Conservation (phyloP, 257 asterid genomes). For the Rubia yunnanensis region DNA sequence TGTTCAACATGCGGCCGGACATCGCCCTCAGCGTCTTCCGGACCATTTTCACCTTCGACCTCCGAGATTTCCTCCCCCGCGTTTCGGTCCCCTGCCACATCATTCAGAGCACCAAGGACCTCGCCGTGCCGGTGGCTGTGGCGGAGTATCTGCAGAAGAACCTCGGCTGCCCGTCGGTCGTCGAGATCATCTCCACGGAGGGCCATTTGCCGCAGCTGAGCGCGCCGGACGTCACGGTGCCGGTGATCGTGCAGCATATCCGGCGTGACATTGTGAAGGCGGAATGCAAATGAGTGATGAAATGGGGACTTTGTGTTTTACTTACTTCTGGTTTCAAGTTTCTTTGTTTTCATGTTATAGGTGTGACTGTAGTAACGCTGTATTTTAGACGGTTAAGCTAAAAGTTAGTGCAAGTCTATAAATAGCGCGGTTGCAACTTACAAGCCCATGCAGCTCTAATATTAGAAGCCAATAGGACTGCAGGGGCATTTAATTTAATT, state of each 20-base stretch:
- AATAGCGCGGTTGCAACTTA: neutral
- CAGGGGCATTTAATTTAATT: too few relatives aligned
- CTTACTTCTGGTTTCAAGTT: neutral
- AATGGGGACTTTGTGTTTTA: neutral
- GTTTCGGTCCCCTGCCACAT: slow-evolving; percentile 71
- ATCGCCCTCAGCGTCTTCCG: slow-evolving; percentile 55
- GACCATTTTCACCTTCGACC: slow-evolving; percentile 42
- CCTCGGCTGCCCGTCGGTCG: slow-evolving; percentile 50
- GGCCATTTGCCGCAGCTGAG: slow-evolving; percentile 80
- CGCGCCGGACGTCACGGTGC: slow-evolving; percentile 47
- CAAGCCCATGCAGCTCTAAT: neutral
- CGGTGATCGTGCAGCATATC: slow-evolving; percentile 58
- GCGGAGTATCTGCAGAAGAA: slow-evolving; percentile 69
- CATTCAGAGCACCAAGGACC: slow-evolving; percentile 61
- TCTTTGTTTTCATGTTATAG: neutral
- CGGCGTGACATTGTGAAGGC: slow-evolving; percentile 25
- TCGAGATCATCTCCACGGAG: slow-evolving; percentile 54
- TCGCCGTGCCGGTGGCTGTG: slow-evolving; percentile 63
- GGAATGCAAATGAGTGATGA: neutral
- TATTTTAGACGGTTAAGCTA: neutral
- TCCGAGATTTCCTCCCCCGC: slow-evolving; percentile 29
- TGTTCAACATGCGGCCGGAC: slow-evolving; percentile 76
- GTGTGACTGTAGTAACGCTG: neutral
- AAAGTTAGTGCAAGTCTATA: neutral
- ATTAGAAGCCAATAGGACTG: neutral